These are phyloP conservation scores for Sporothrix dimorphospora DNA, from an alignment of 2,329 filamentous ascomycete species.

Conservation along the genomic window DNA sequence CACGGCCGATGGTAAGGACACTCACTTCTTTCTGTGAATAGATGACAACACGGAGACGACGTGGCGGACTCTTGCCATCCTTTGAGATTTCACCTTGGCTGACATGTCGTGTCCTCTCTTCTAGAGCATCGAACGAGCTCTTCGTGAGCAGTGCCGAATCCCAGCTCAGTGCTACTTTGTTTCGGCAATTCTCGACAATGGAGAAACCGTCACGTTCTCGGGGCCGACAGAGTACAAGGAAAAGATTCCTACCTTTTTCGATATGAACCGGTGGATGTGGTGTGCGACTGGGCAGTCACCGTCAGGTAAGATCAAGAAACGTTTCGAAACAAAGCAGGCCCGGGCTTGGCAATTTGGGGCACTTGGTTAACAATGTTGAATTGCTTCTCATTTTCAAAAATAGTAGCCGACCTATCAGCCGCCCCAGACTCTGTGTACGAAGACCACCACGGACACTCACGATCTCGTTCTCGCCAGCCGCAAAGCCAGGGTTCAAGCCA, in stretches of 20 bases:
- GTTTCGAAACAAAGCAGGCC: background rate
- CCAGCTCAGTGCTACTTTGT: slow-evolving; percentile 57
- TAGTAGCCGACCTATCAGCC: slow-evolving; percentile 31
- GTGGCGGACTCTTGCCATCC: background rate
- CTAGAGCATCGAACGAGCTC: slow-evolving; percentile 50
- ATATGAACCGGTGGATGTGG: slow-evolving; percentile 47
- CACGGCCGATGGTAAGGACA: slow-evolving; percentile 36
- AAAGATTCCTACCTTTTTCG: slow-evolving; percentile 52
- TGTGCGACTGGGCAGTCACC: slow-evolving; percentile 42
- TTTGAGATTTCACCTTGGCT: background rate
- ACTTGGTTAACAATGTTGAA: slow-evolving; percentile 11
- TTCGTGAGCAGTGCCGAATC: slow-evolving; percentile 57
- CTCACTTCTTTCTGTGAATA: background rate
- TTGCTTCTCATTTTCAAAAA: background rate
- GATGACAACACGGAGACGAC: background rate
- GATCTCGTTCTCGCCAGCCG: slow-evolving; percentile 21
- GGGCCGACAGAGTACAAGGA: slow-evolving; percentile 48
- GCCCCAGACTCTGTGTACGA: slow-evolving; percentile 24
- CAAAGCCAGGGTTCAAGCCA: slow-evolving; percentile 23
- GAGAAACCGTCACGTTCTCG: slow-evolving; percentile 50
- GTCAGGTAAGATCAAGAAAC: slow-evolving; percentile 42
- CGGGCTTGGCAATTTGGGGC: background rate
- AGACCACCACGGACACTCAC: slow-evolving; percentile 20
- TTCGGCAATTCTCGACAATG: slow-evolving; percentile 54
- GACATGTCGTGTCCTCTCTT: background rate